These are phyloP conservation scores for Epichloe gansuensis DNA, from an alignment of 2,329 filamentous ascomycete genomes.

Conservation along the genomic window DNA sequence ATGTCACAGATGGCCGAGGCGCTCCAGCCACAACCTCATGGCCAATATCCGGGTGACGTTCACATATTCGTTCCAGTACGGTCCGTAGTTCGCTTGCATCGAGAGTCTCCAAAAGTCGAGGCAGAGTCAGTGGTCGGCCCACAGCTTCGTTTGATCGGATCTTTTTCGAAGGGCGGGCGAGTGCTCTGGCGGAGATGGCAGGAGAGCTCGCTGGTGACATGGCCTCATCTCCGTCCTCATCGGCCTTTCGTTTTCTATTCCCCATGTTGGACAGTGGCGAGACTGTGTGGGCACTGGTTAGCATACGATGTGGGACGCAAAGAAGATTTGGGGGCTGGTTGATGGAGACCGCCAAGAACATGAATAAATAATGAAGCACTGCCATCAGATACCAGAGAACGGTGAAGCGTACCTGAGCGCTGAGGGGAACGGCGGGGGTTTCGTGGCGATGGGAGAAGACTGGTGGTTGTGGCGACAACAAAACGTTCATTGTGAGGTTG, in stretches of 20 bases:
- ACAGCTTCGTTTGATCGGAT: conserved; percentile 50
- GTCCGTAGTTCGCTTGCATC: conserved; percentile 73
- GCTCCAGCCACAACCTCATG: conserved; percentile 74
- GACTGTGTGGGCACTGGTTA: conserved; percentile 13
- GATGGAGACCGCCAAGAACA: background rate
- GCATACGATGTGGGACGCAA: background rate
- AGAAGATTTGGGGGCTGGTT: background rate
- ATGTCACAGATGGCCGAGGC: conserved; percentile 73
- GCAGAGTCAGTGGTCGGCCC: conserved; percentile 42
- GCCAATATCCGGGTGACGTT: conserved; percentile 74
- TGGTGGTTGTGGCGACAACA: conserved; percentile 48
- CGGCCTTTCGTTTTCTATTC: conserved; percentile 74
- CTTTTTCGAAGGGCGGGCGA: conserved; percentile 56
- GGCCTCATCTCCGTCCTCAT: conserved; percentile 72
- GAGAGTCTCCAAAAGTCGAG: conserved; percentile 85
- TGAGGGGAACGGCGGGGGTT: conserved; percentile 40
- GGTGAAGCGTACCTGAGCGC: conserved; percentile 37
- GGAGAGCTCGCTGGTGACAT: conserved; percentile 79
- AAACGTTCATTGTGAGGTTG: conserved; percentile 43
- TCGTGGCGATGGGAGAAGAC: conserved; percentile 49
- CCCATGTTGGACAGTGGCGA: conserved; percentile 41
- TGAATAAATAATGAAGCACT: background rate
- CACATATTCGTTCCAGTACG: conserved; percentile 83
- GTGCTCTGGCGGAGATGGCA: conserved; percentile 54
- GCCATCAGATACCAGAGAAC: background rate